Conservation (phyloP, 2,329 filamentous ascomycete species). For the Fusarium chuoi region DNA sequence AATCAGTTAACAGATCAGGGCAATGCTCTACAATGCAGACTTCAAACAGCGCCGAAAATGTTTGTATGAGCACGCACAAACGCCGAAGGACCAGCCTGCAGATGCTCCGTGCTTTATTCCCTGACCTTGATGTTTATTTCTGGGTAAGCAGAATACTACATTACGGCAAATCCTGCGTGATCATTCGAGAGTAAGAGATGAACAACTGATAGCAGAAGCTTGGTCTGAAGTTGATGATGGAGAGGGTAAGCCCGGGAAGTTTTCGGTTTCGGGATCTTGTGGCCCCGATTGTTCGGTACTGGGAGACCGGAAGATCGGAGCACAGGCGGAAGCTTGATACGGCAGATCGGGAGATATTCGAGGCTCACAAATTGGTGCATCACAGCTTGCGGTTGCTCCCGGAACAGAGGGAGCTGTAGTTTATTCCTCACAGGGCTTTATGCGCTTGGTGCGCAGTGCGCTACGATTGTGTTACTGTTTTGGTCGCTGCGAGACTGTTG, state of each 20-base stretch:
- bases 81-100: slow-evolving; percentile 6
- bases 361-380: slow-evolving; percentile 5
- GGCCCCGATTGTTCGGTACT: slow-evolving; percentile 18
- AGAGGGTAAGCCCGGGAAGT: neutral
- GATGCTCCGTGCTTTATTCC: slow-evolving; percentile 28
- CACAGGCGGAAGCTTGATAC: slow-evolving; percentile 6
- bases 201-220: slow-evolving; percentile 23
- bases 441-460: slow-evolving; percentile 13
- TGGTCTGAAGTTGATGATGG: neutral
- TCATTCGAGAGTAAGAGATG: slow-evolving; percentile 3
- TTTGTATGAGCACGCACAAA: slow-evolving; percentile 25
- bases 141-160: slow-evolving; percentile 1
- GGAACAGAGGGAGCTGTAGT: neutral
- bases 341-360: neutral
- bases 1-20: neutral
- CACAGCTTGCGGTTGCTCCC: slow-evolving; percentile 11
- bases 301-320: slow-evolving; percentile 1
- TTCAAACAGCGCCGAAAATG: slow-evolving; percentile 3
- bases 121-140: slow-evolving; percentile 1
- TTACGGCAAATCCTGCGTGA: neutral
- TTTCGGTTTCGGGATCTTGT: slow-evolving; percentile 10
- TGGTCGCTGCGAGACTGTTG: neutral
- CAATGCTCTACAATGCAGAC: neutral
- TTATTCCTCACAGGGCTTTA: neutral
- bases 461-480: neutral